Evolutionary conservation across 495 filamentous ascomycete species (phyloP), one percentile per base, ranked within the genome.

Genomic region (Cercophora sp.): DNA sequence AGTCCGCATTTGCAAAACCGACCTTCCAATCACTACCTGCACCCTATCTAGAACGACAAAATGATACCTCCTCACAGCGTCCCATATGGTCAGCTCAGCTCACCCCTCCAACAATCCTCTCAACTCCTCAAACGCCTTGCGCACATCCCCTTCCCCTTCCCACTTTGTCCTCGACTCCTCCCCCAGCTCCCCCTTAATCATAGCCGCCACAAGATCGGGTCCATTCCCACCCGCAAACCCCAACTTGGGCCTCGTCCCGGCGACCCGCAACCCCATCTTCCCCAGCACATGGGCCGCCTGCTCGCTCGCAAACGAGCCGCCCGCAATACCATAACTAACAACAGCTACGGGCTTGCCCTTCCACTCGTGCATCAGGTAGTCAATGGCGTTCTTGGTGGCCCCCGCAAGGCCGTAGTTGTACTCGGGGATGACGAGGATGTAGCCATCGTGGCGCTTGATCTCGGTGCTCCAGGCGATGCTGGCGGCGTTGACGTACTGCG

Each of bases 311-410:
- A 70, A 73, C 24, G 61, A 62, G 29, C 79, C 79, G 15, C 79
- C 78, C 39, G 69, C 47, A 0, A 73, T 68, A 3, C 81, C 81
- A 66, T 82, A 84, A 47, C 67, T 77, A 11, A 85, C 72, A 52
- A 84, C 72, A 48, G 66, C 68, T 16, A 75, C 75, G 0, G 80
- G 76, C 63, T 84, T 85, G 23, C 76, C 78, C 47, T 63, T 72
- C 81, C 81, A 84, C 60, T 85, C 81, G 55, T 79, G 57, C 37
- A 69, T 67, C 0, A 85, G 70, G 58, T 82, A 84, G 59, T 85
- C 81, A 40, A 85, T 74, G 13, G 82, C 82, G 59, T 84, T 84
- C 68, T 85, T 85, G 36, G 81, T 54, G 24, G 70, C 75, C 0
- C 79, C 81, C 0, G 80, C 70, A 31, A 78, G 67, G 32, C 57